Evolutionary conservation across 2,329 filamentous ascomycete genomes (phyloP), one percentile per base, ranked within the genome.

Genomic region (Stachybotrys chartarum): DNA sequence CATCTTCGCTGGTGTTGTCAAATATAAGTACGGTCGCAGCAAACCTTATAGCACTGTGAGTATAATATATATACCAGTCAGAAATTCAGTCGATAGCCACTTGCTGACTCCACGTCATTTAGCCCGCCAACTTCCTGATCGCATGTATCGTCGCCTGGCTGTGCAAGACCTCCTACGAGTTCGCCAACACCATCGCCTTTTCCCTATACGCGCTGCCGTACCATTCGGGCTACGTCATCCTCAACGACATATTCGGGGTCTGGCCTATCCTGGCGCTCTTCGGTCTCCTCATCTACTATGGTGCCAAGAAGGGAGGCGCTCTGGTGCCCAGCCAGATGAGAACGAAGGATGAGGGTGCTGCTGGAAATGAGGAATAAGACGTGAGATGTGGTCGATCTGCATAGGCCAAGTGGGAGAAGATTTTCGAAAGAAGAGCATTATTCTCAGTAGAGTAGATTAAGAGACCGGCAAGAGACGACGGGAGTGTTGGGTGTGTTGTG

Each of bases 251-350:
- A 46, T 58, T 70, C 7, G 51, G 49, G 6, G 53, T 57, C 1
- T 68, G 64, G 63, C 60, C 64, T 0, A 54, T 58, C 3, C 64
- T 72, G 31, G 52, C 62, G 7, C 53, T 66, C 3, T 58, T 68
- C 7, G 52, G 55, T 12, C 35, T 70, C 12, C 54, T 68, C 1
- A 69, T 67, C 44, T 55, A 56, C 7, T 55, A 72, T 3, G 69
- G 66, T 1, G 52, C 50, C 3, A 63, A 60, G 8, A 67, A 61
- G 18, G 32, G 51, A 61, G 7, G 68, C 67, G 0, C 44, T 71
- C 7, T 70, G 66, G 62, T 64, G 65, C 0, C 53, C 5, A 57
- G 62, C 7, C 58, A 61, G 14, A 51, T 59, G 5, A 57, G 59
- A 30, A 57, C 59, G 57, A 44, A 39, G 5, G 30, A 18, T 16